These are phyloP conservation scores for Trematosphaeria pertusa DNA, from an alignment of 2,329 filamentous ascomycete genomes.

Conservation along the genomic window DNA sequence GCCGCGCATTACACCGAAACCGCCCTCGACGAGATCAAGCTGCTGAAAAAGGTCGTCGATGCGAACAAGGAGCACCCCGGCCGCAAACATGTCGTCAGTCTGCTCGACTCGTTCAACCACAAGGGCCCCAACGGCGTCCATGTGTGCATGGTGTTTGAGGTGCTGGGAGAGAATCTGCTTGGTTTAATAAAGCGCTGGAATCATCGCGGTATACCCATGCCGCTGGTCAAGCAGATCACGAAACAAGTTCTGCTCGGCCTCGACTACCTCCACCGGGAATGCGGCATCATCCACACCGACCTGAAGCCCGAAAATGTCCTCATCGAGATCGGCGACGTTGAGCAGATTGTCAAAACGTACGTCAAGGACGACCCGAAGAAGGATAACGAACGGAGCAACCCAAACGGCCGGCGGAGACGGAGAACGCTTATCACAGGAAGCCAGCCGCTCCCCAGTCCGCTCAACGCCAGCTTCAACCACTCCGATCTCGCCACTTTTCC, in stretches of 20 bases:
- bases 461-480: slow-evolving; percentile 89
- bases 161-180: slow-evolving; percentile 91
- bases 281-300: slow-evolving; percentile 98
- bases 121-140: slow-evolving; percentile 96
- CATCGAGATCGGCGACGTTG: slow-evolving; percentile 98
- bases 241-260: slow-evolving; percentile 96
- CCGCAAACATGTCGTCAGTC: slow-evolving; percentile 91
- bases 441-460: slow-evolving; percentile 91
- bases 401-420: slow-evolving; percentile 87
- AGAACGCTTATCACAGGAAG: slow-evolving; percentile 96
- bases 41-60: slow-evolving; percentile 94
- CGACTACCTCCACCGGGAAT: slow-evolving; percentile 96
- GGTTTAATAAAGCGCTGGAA: slow-evolving; percentile 99
- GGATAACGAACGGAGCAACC: slow-evolving; percentile 84
- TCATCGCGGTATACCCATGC: slow-evolving; percentile 94
- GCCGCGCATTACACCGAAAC: slow-evolving; percentile 99
- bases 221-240: slow-evolving; percentile 96
- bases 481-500: slow-evolving; percentile 70
- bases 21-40: slow-evolving; percentile 97
- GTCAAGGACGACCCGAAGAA: slow-evolving; percentile 79
- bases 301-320: slow-evolving; percentile 97
- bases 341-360: slow-evolving; percentile 96
- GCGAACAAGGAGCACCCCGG: slow-evolving; percentile 95
- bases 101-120: slow-evolving; percentile 96
- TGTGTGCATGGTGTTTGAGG: slow-evolving; percentile 99